Conservation (phyloP, 208 protist species). For the Naegleria gruberi region DNA sequence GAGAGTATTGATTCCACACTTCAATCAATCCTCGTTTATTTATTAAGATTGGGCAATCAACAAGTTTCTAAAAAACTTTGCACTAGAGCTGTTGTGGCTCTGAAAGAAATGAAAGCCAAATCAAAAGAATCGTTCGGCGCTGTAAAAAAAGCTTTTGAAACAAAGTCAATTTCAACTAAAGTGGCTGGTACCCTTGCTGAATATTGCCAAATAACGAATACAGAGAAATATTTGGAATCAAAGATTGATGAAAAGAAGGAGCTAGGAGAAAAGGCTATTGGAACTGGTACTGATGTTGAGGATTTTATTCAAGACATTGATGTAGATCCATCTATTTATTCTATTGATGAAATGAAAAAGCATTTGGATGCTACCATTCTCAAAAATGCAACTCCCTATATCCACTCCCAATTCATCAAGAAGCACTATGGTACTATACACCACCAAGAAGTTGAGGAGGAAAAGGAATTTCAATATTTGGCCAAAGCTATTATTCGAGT, state of each 20-base stretch:
- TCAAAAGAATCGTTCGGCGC: no score
- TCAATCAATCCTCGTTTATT: no score
- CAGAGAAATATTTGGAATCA: neutral
- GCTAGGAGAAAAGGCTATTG: neutral
- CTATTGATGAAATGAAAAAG: neutral
- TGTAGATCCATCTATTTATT: neutral
- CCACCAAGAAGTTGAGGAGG: neutral
- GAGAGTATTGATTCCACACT: no score
- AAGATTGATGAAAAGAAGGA: neutral
- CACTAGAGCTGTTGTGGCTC: no score
- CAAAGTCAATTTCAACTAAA: no score
- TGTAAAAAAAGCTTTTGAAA: no score
- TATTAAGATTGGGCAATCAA: no score
- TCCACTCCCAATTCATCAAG: neutral
- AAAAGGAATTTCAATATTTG: neutral
- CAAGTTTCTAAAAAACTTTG: no score
- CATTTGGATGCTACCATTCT: neutral
- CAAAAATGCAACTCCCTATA: neutral
- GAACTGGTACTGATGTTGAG: neutral
- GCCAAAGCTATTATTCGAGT: neutral
- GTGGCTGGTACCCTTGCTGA: neutral
- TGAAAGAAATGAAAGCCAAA: no score
- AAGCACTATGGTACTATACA: neutral
- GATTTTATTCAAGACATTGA: neutral
- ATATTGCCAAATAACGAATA: neutral